Evolutionary conservation across 2,329 filamentous ascomycete genomes (phyloP), one percentile per base, ranked within the genome.

Genomic region (Fusarium caatingaense): DNA sequence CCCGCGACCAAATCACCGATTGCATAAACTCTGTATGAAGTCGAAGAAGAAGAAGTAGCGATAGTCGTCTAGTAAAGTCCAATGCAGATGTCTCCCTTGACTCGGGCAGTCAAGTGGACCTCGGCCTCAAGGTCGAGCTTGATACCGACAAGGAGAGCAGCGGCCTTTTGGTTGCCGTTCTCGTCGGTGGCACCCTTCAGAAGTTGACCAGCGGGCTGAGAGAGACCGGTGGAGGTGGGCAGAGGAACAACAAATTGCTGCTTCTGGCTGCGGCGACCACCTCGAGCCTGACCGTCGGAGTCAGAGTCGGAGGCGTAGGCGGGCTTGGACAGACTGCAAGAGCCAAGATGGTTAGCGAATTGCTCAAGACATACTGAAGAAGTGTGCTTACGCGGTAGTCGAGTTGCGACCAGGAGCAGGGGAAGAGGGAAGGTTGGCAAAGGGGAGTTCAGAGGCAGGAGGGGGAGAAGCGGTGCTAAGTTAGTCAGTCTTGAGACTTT

Each of bases 121-220:
- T 89, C 87, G 16, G 87, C 87, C 76, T 90, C 87, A 21, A 89
- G 78, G 74, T 90, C 88, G 37, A 90, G 81, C 81, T 90, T 89
- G 80, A 89, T 89, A 59, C 87, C 87, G 40, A 90, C 82, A 72
- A 89, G 82, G 45, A 89, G 81, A 3, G 86, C 87, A 7, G 88
- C 86, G 42, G 85, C 78, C 78, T 88, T 89, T 63, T 86, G 80
- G 72, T 87, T 85, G 64, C 88, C 87, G 56, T 88, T 79, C 30
- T 86, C 84, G 65, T 88, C 86, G 32, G 84, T 83, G 16, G 87
- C 83, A 13, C 87, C 87, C 77, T 84, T 86, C 66, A 89, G 83
- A 34, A 89, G 83, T 69, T 84, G 81, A 57, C 74, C 74, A 56
- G 73, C 76, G 40, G 76, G 74, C 60, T 80, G 79, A 13, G 80